phyloP scores from a whole-genome alignment of 2,329 filamentous ascomycete genomes.

The Stagonosporopsis rhizophila region DNA sequence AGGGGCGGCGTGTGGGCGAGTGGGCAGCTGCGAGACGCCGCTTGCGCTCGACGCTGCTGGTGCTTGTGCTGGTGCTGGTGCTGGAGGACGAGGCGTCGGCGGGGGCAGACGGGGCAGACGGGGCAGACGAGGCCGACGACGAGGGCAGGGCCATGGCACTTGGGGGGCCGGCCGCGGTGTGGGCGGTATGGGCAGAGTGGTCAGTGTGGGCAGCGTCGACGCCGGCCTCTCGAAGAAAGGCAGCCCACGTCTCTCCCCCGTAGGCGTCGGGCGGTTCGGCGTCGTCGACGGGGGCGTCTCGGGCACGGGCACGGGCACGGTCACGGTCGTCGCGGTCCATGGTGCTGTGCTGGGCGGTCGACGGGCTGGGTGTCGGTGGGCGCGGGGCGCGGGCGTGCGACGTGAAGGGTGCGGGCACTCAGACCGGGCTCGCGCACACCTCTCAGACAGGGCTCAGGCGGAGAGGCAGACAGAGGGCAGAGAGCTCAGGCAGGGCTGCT shows the following conservation, averaged over 20 bases:
- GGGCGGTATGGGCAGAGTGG: no score
- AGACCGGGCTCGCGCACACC: no score
- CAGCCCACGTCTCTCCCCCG: conserved; percentile 46
- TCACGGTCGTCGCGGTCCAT: conserved; percentile 6
- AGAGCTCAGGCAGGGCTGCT: conserved; percentile 5
- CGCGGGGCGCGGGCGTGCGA: conserved; percentile 16
- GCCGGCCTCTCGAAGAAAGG: conserved; percentile 41
- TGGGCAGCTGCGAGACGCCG: conserved; percentile 46
- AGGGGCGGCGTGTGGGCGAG: conserved; percentile 39
- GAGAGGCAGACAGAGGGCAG: no score
- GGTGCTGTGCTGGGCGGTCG: conserved; percentile 5
- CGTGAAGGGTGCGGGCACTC: conserved; percentile 1
- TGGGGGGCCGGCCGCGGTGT: no score
- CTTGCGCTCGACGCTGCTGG: conserved; percentile 45
- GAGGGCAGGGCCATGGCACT: no score
- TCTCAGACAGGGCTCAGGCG: no score
- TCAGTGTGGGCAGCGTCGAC: conserved; percentile 24
- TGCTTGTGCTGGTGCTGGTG: no score
- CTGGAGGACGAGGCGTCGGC: conserved; percentile 29
- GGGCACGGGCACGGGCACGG: no score
- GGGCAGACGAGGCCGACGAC: no score
- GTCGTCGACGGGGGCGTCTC: not conserved
- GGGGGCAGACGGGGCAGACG: conserved; percentile 21
- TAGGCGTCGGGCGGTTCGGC: conserved; percentile 13
- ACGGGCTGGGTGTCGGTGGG: conserved; percentile 3